These are phyloP conservation scores for Neoconidiobolus thromboides DNA, from an alignment of 371 early-diverging fungal genomes.

Conservation along the genomic window DNA sequence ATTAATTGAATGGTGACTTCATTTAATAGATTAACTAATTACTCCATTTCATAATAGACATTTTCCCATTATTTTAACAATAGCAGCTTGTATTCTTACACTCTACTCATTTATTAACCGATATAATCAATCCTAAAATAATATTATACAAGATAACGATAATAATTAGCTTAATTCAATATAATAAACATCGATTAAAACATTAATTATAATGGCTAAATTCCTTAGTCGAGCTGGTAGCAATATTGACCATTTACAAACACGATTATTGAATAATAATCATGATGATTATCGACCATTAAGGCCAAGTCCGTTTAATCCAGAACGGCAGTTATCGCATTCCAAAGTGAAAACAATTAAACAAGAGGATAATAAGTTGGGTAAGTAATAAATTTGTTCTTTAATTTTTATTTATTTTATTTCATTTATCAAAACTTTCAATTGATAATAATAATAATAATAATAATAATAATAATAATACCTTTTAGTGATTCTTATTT, in stretches of 20 bases:
- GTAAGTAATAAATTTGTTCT: neutral
- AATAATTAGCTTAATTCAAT: too few relatives aligned
- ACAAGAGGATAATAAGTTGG: neutral
- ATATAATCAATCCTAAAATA: too few relatives aligned
- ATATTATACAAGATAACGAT: too few relatives aligned
- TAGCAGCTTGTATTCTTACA: too few relatives aligned
- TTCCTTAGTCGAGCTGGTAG: slow-evolving; percentile 6
- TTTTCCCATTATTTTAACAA: too few relatives aligned
- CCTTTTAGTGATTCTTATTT: too few relatives aligned
- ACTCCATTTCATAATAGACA: too few relatives aligned
- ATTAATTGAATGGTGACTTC: too few relatives aligned
- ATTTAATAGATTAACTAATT: too few relatives aligned
- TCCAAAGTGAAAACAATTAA: neutral
- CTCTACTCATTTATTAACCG: too few relatives aligned
- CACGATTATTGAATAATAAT: neutral
- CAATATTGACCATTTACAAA: slow-evolving; percentile 7
- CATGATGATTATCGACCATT: neutral
- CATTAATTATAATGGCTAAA: slow-evolving; percentile 4
- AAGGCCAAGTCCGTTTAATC: neutral
- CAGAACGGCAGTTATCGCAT: neutral
- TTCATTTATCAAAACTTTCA: neutral
- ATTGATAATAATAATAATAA: neutral
- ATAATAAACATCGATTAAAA: too few relatives aligned
- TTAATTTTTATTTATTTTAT: neutral
- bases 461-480: neutral